Evolutionary conservation across 225 moss, liverwort and hornwort species (phyloP), one percentile per base, ranked within the genome.

Genomic region (Antitrichia curtipendula): DNA sequence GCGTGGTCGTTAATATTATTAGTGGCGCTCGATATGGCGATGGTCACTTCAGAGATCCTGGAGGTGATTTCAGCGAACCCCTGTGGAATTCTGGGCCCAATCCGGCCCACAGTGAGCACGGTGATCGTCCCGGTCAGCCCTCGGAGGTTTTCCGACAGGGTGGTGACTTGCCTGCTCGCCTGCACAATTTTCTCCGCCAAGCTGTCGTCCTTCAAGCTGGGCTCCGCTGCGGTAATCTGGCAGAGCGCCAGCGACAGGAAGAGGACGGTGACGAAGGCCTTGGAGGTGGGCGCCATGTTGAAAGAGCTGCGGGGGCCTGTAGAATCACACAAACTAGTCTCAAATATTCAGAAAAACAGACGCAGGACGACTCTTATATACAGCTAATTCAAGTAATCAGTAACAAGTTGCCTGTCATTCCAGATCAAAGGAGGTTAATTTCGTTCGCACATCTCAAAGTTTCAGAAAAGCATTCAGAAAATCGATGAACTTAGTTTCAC

Each of bases 101-200:
- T 5, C 15, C 0, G 1, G 4, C 6, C 7, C 10, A 40, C 76
- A 40, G 53, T 85, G 64, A 12, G 0, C 1, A 13, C 0, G 64
- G 4, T 40, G 40, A 85, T 40, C 16, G 7, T 28, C 38, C 31
- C 9, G 7, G 41, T 53, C 3, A 8, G 10, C 20, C 7, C 1
- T 36, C 64, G 64, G 23, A 85, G 64, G 4, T 63, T 5, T 16
- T 3, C 16, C 15, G 76, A 76, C 45, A 10, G 3, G 10, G 31
- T 8, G 23, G 53, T 76, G 41, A 77, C 6, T 15, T 53, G 9
- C 52, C 41, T 16, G 31, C 77, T 64, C 16, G 31, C 32, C 50
- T 8, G 12, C 3, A 59, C 28, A 52, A 82, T 65, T 27, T 12
- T 50, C 14, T 52, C 52, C 2, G 65, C 40, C 27, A 78, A 78